A percentile compares a stretch with the other conserved stretches of the same genome.
Evolutionary conservation across 495 filamentous ascomycete species (phyloP).

Genomic region (Talaromyces nanjingensis): DNA sequence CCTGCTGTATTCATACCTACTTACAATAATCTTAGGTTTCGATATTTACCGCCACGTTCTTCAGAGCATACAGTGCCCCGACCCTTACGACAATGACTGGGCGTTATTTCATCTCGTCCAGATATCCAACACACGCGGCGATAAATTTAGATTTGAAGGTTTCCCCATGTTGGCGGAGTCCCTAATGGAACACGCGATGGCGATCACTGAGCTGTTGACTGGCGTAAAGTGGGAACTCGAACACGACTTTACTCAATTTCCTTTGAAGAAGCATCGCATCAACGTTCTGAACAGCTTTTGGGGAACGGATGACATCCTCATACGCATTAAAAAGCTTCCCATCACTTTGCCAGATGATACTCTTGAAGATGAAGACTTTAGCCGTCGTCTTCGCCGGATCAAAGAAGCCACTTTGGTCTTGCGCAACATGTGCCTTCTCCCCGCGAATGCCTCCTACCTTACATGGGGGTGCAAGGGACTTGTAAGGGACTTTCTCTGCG

Average conservation of each 20-base stretch:
- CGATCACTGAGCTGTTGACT: slow-evolving; percentile 68
- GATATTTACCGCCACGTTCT: slow-evolving; percentile 85
- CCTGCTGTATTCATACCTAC: neutral
- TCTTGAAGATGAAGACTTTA: slow-evolving; percentile 66
- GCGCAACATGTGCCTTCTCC: slow-evolving; percentile 85
- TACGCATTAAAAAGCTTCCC: slow-evolving; percentile 54
- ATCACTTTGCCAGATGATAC: slow-evolving; percentile 56
- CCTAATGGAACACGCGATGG: slow-evolving; percentile 73
- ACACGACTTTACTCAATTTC: slow-evolving; percentile 37
- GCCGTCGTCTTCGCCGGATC: slow-evolving; percentile 62
- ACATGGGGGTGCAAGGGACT: slow-evolving; percentile 58
- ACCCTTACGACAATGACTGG: slow-evolving; percentile 75
- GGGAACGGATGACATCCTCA: slow-evolving; percentile 68
- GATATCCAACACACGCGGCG: slow-evolving; percentile 87
- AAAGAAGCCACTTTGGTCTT: slow-evolving; percentile 84
- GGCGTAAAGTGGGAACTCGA: slow-evolving; percentile 73
- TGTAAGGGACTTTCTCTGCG: slow-evolving; percentile 71
- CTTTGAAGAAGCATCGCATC: slow-evolving; percentile 22
- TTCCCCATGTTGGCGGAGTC: slow-evolving; percentile 88
- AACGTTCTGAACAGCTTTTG: slow-evolving; percentile 60
- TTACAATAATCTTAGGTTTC: slow-evolving; percentile 22
- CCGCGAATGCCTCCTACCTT: slow-evolving; percentile 80
- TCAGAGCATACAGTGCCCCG: slow-evolving; percentile 65
- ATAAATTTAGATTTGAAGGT: slow-evolving; percentile 90
- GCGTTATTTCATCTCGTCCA: slow-evolving; percentile 89